These are phyloP conservation scores for Murraya paniculata DNA, from an alignment of 345 rosid genomes.

Conservation along the genomic window DNA sequence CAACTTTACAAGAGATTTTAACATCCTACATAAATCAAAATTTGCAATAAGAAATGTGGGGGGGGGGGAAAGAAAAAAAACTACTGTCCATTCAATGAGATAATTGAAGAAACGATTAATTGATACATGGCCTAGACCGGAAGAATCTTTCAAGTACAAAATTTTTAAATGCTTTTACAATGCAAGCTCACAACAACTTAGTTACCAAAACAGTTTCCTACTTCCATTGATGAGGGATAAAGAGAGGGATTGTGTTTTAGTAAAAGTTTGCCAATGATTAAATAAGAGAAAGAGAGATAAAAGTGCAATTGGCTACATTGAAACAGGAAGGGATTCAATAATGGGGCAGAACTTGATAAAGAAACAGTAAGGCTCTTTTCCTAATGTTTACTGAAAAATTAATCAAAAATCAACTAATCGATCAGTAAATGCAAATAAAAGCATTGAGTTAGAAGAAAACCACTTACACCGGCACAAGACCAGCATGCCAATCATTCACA, in stretches of 20 bases:
- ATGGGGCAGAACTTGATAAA: background rate
- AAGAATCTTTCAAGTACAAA: background rate
- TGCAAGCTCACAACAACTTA: background rate
- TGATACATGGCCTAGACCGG: background rate
- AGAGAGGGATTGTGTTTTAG: background rate
- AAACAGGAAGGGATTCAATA: background rate
- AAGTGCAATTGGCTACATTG: background rate
- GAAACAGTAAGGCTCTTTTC: background rate
- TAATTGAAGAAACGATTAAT: background rate
- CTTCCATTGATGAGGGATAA: background rate
- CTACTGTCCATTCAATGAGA: background rate
- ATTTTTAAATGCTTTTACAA: background rate
- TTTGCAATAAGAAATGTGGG: background rate
- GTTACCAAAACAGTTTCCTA: background rate
- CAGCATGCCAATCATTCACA: constrained; percentile 98
- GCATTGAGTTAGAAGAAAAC: background rate
- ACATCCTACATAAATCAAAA: background rate
- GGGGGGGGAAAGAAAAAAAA: too few relatives aligned
- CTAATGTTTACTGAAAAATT: background rate
- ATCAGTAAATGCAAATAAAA: constrained; percentile 6
- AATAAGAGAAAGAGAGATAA: background rate
- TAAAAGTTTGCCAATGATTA: background rate
- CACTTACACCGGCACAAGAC: constrained; percentile 90
- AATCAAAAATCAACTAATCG: background rate
- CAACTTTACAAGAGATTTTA: background rate